Percentiles rank a stretch among this genome's conserved stretches.
These are phyloP conservation scores for Fragosphaeria purpurea DNA, from an alignment of 2,329 filamentous ascomycete genomes.

Conservation along the genomic window DNA sequence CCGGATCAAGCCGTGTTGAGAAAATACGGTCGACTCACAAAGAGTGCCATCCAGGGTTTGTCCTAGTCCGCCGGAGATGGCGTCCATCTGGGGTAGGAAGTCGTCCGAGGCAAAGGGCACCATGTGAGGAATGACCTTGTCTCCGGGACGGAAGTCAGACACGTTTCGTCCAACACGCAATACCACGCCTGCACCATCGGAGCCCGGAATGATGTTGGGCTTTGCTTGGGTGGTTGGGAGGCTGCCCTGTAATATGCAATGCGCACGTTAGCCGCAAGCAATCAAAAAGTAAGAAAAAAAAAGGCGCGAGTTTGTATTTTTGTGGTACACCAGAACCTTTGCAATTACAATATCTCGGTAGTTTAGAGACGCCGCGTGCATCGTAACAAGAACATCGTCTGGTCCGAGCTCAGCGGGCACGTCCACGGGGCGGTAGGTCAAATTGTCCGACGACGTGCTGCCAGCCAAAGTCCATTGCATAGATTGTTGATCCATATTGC, in stretches of 20 bases:
- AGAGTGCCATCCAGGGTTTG: constrained; percentile 51
- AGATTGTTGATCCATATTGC: neutral
- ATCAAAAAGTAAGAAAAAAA: too few species aligned
- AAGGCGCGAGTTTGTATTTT: too few species aligned
- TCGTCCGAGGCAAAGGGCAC: neutral
- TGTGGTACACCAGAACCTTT: neutral
- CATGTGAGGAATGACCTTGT: constrained; percentile 1
- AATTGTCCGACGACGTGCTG: neutral
- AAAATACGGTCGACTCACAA: constrained; percentile 56
- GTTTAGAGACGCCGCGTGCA: constrained; percentile 43
- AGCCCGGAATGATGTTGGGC: constrained; percentile 37
- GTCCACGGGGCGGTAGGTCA: neutral
- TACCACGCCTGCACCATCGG: constrained; percentile 45
- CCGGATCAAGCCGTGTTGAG: constrained; percentile 56
- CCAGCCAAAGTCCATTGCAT: neutral
- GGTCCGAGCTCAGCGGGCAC: neutral
- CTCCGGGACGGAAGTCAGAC: constrained; percentile 27
- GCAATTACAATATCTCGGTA: constrained; percentile 45
- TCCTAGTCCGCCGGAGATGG: constrained; percentile 24
- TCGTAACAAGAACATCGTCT: constrained; percentile 61
- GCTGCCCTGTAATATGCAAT: constrained; percentile 8
- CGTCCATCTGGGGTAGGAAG: constrained; percentile 56
- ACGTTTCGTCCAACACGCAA: constrained; percentile 43
- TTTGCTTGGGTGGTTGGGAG: constrained; percentile 17
- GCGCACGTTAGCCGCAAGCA: too few species aligned